These are phyloP conservation scores for Tagetes erecta DNA, from an alignment of 129 eudicot genomes.

Conservation along the genomic window DNA sequence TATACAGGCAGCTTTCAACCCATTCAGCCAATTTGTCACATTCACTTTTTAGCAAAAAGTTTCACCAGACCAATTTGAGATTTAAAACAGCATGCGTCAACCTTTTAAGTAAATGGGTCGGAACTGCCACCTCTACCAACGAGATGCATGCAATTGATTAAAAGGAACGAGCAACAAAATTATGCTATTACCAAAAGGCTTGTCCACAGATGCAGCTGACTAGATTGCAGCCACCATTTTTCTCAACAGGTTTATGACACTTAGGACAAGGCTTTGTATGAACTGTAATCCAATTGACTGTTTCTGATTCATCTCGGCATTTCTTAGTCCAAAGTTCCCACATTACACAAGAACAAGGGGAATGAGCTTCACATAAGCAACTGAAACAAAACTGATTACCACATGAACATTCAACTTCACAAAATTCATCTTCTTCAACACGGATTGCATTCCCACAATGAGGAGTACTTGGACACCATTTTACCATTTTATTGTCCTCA, in stretches of 20 bases:
- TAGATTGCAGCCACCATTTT: slow-evolving; percentile 93
- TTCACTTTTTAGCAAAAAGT: not conserved
- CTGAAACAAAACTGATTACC: slow-evolving; percentile 91
- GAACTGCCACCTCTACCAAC: not conserved
- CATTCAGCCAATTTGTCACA: not conserved
- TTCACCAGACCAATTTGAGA: not conserved
- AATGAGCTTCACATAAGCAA: slow-evolving; percentile 81
- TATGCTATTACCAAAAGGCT: slow-evolving; percentile 73
- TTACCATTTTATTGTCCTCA: slow-evolving; percentile 91
- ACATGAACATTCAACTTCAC: slow-evolving; percentile 93
- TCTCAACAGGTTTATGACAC: slow-evolving; percentile 97
- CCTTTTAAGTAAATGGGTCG: not conserved
- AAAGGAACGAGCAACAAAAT: slow-evolving; percentile 21
- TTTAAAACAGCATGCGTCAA: not conserved
- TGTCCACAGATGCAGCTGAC: slow-evolving; percentile 96
- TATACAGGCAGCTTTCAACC: not conserved
- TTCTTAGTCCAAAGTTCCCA: slow-evolving; percentile 87
- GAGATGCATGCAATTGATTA: slow-evolving; percentile 14
- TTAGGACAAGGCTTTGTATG: slow-evolving; percentile 96
- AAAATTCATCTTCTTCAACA: slow-evolving; percentile 81
- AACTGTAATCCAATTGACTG: slow-evolving; percentile 94
- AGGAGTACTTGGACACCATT: slow-evolving; percentile 95
- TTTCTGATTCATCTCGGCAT: slow-evolving; percentile 91
- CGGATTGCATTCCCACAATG: slow-evolving; percentile 96
- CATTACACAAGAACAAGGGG: slow-evolving; percentile 95